These are phyloP conservation scores for Tulasnella sp. DNA, from an alignment of 768 basidiomycete genomes.

Conservation along the genomic window DNA sequence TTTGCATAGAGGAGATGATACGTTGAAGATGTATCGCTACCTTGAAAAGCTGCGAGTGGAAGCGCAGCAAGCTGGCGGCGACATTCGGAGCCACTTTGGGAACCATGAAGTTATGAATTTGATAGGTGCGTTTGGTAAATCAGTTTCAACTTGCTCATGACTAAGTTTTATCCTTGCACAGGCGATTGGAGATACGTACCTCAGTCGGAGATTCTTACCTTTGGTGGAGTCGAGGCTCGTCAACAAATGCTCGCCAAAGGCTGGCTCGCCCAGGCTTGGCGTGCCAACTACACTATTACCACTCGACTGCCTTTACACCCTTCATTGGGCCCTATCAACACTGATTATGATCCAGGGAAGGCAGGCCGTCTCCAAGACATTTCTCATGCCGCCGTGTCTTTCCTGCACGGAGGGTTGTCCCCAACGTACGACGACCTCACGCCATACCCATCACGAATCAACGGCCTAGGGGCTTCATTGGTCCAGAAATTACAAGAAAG, in stretches of 20 bases:
- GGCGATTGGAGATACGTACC: conserved; percentile 94
- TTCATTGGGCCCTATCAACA: conserved; percentile 58
- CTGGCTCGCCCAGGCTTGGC: conserved; percentile 73
- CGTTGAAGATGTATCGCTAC: conserved; percentile 72
- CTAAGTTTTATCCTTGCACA: conserved; percentile 27
- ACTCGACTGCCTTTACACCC: conserved; percentile 75
- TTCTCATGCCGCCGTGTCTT: conserved; percentile 76
- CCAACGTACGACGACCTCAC: conserved; percentile 62
- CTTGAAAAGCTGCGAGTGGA: conserved; percentile 78
- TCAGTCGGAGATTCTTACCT: conserved; percentile 71
- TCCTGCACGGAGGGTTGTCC: conserved; percentile 87
- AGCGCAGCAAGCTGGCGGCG: conserved; percentile 60
- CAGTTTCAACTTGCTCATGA: neutral
- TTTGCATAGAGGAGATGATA: conserved; percentile 70
- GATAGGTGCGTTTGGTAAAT: conserved; percentile 43
- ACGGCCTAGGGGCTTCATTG: conserved; percentile 60
- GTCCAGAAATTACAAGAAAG: conserved; percentile 62
- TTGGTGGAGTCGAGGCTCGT: conserved; percentile 61
- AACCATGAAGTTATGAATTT: conserved; percentile 98
- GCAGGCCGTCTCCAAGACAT: conserved; percentile 39
- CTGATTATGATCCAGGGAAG: conserved; percentile 41
- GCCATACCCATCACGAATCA: conserved; percentile 81
- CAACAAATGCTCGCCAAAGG: conserved; percentile 64
- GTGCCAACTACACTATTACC: conserved; percentile 73
- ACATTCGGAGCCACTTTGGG: conserved; percentile 70